Conservation (phyloP, 2,329 filamentous ascomycete species). For the Arthrobotrys conoides region DNA sequence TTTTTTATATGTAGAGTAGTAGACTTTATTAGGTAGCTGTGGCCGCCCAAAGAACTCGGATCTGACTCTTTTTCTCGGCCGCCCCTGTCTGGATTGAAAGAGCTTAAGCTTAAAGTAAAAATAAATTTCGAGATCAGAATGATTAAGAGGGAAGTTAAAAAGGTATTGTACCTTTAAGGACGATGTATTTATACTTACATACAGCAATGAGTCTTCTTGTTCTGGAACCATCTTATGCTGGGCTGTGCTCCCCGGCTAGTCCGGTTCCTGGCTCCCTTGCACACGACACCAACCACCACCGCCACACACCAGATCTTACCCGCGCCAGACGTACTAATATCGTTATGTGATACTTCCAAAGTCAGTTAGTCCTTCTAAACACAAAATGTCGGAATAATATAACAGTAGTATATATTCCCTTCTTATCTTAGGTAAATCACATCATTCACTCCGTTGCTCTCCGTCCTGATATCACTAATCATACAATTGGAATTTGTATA, state of each 20-base stretch:
- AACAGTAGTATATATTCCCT: too few species aligned
- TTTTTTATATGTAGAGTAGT: conserved; percentile 3
- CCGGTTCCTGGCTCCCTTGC: neutral
- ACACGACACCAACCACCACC: conserved; percentile 1
- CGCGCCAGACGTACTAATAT: too few species aligned
- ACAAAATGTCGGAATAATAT: too few species aligned
- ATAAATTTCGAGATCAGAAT: neutral
- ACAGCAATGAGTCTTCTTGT: conserved; percentile 3
- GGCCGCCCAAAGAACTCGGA: neutral
- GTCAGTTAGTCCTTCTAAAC: too few species aligned
- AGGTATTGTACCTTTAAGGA: neutral
- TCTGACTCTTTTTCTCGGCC: neutral
- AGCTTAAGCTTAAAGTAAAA: conserved; percentile 2
- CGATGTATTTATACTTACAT: neutral
- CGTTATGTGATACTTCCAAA: too few species aligned
- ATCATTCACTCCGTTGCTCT: too few species aligned
- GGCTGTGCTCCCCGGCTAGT: conserved; percentile 3
- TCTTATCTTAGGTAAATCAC: too few species aligned
- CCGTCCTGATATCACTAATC: too few species aligned
- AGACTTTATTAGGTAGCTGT: neutral
- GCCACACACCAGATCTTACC: neutral
- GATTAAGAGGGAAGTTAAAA: neutral
- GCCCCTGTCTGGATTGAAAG: neutral
- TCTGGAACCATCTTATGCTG: conserved; percentile 2
- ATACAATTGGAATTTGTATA: too few species aligned